Conservation (phyloP, 257 asterid species). For the Primulina tabacum region DNA sequence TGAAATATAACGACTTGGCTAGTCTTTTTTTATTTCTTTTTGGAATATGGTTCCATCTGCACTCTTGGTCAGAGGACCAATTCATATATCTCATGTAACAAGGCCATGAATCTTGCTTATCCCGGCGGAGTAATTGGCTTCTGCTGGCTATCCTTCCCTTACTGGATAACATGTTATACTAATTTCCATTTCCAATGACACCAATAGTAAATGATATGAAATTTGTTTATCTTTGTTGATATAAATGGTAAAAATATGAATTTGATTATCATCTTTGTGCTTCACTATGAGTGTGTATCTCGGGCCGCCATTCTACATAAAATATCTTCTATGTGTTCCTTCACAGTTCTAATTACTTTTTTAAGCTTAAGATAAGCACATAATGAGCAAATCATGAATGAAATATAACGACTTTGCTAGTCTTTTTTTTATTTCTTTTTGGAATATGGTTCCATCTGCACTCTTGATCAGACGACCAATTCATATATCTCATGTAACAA, state of each 20-base stretch:
- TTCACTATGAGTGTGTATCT: neutral
- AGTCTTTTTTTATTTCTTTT: too few relatives aligned
- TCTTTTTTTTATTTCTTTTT: too few relatives aligned
- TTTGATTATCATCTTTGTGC: neutral
- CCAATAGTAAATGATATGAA: too few relatives aligned
- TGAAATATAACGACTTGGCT: neutral
- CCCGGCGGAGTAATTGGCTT: neutral
- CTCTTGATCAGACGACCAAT: neutral
- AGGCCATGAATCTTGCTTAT: neutral
- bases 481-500: neutral
- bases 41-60: neutral
- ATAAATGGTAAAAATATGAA: neutral
- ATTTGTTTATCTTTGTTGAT: neutral
- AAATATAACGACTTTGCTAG: neutral
- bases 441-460: neutral
- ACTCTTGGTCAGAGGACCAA: neutral
- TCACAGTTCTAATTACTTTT: neutral
- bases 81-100: neutral
- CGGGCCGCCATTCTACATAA: neutral
- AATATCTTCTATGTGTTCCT: neutral
- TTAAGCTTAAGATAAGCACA: neutral
- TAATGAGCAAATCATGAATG: neutral
- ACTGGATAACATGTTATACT: neutral
- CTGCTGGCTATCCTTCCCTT: neutral
- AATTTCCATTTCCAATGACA: neutral